Percentiles rank a stretch among this genome's conserved stretches.
These are phyloP conservation scores for Colletotrichum orbiculare DNA, from an alignment of 2,329 filamentous ascomycete species.

Conservation along the genomic window DNA sequence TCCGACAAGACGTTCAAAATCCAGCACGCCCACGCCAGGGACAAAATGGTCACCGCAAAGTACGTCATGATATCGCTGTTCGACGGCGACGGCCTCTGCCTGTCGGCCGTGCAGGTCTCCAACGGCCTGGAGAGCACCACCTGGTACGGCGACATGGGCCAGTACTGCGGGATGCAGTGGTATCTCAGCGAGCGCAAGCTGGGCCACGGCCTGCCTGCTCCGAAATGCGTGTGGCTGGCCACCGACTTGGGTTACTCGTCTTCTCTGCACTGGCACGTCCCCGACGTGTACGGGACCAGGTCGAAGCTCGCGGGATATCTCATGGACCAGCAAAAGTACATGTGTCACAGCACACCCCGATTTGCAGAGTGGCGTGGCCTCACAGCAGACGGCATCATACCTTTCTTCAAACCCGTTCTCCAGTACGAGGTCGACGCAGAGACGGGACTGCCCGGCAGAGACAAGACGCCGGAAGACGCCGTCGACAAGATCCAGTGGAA, in stretches of 20 bases:
- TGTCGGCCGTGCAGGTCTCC: conserved; percentile 38
- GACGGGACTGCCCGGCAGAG: conserved; percentile 23
- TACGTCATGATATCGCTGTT: conserved; percentile 37
- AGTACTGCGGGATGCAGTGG: conserved; percentile 40
- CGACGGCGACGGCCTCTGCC: conserved; percentile 38
- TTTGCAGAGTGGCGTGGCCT: conserved; percentile 38
- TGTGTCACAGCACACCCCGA: conserved; percentile 39
- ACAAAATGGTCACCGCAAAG: conserved; percentile 25
- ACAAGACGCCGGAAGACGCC: conserved; percentile 34
- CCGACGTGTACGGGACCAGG: conserved; percentile 35
- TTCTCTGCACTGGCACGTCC: conserved; percentile 38
- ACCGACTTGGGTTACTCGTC: conserved; percentile 35
- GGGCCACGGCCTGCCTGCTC: conserved; percentile 27
- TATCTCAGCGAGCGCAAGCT: conserved; percentile 38
- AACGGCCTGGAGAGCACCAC: conserved; percentile 33
- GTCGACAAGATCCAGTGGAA: conserved; percentile 35
- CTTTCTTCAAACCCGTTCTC: conserved; percentile 41
- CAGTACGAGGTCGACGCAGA: conserved; percentile 38
- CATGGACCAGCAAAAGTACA: conserved; percentile 26
- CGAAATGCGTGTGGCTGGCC: conserved; percentile 40
- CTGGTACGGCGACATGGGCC: conserved; percentile 40
- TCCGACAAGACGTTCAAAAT: conserved; percentile 26
- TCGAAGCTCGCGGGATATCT: conserved; percentile 37
- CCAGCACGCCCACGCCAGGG: conserved; percentile 28
- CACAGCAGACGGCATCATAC: conserved; percentile 38